Base-by-base conservation (phyloP, 257 asterid species). In the Solanum etuberosum region DNA sequence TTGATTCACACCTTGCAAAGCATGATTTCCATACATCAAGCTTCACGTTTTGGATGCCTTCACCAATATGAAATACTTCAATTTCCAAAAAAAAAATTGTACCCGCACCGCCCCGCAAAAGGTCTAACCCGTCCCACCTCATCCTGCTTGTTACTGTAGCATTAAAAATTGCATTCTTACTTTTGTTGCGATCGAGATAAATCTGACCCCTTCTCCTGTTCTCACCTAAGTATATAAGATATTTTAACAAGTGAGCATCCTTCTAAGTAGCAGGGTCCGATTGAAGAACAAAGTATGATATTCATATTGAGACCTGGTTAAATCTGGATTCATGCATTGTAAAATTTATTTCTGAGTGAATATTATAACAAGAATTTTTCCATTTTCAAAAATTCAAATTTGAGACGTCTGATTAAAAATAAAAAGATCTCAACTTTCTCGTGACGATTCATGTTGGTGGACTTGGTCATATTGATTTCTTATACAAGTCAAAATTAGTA, bases 281-380 rank as follows among this genome's bases (percentile, higher is more conserved):
- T 8, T 23, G 16, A 51, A 51, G 9, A 51, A 51, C 16, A 16
- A 0, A 3, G 1, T 51, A 51, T 2, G 54, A 43, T 43, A 43
- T 43, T 43, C 54, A 43, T 43, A 4, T 43, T 51, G 3, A 1
- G 0, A 51, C 23, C 23, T 51, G 4, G 0, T 51, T 51, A 51
- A 51, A 51, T 51, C 1, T 51, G 0, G 4, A 51, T 16, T 16
- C 9, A 51, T 16, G 23, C 9, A 51, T 51, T 2, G 61, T 16
- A 16, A 51, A 0, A 51, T 51, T 51, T 51, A 51, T 51, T 1
- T 51, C 1, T 51, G 61, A 51, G 11, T 7, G 11, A 0, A 16
- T 3, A 3, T 0, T 67, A 4, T 32, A 27, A 14, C 0, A 67
- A 67, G 1, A 2, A 5, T 0, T 2, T 12, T 11, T 13, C 0